Conservation (phyloP, 495 filamentous ascomycete species). For the Penicillium paxilli region DNA sequence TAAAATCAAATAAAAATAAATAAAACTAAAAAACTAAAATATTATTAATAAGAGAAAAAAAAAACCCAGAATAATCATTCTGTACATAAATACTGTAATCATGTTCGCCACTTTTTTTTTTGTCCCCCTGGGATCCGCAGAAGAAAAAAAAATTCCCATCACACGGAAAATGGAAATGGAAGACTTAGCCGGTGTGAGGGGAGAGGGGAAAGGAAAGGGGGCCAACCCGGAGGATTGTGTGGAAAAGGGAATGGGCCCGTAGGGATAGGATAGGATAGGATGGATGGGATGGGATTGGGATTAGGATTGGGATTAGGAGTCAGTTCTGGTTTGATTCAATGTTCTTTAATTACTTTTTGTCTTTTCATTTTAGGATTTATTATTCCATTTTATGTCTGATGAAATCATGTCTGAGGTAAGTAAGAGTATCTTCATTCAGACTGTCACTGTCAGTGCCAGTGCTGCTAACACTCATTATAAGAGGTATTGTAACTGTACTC, state of each 20-base stretch:
- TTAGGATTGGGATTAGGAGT: background rate
- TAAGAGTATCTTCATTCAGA: too few relatives aligned
- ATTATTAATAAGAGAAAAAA: background rate
- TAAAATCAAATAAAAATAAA: constrained; percentile 2
- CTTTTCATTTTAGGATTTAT: too few relatives aligned
- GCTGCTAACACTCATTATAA: too few relatives aligned
- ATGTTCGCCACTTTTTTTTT: background rate
- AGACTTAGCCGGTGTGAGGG: constrained; percentile 24
- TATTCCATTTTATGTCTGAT: too few relatives aligned
- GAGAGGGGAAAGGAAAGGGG: constrained; percentile 29
- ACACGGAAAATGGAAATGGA: constrained; percentile 19
- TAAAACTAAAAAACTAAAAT: background rate
- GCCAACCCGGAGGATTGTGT: constrained; percentile 26
- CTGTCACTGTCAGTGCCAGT: too few relatives aligned
- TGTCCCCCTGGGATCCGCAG: background rate
- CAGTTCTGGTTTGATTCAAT: too few relatives aligned
- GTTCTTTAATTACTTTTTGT: too few relatives aligned
- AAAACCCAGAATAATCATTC: too few relatives aligned
- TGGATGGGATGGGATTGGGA: background rate
- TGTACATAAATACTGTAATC: background rate
- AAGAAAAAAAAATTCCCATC: constrained; percentile 15
- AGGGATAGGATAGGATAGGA: background rate
- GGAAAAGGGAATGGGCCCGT: constrained; percentile 20
- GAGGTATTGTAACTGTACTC: too few relatives aligned
- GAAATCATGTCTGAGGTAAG: too few relatives aligned